Evolutionary conservation across 23 red algal genomes (phyloP), one percentile per base, ranked within the genome.

Genomic region (Pyropia haitanensis): DNA sequence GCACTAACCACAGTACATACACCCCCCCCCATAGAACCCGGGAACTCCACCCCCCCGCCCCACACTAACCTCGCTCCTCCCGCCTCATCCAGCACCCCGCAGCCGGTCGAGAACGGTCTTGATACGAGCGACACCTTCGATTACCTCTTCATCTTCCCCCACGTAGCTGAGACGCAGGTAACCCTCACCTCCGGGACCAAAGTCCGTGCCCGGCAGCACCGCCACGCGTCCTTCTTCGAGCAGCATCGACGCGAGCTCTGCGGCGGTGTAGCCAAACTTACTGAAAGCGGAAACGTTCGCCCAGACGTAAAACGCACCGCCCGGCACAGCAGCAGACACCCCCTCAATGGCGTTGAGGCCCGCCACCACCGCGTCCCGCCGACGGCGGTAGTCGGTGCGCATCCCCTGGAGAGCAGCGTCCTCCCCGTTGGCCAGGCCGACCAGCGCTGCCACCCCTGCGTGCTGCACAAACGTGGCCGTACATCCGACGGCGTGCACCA

Each of bases 121-220:
- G 28, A 96, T 89, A 5, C 92, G 77, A 18, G 21, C 15, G 56
- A 96, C 46, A 5, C 92, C 92, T 65, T 96, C 85, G 20, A 59
- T 51, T 52, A 90, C 22, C 8, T 55, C 63, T 5, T 56, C 70
- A 28, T 75, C 70, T 27, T 81, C 81, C 52, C 62, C 51, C 51
- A 86, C 92, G 58, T 89, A 96, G 56, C 84, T 89, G 15, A 96
- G 60, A 23, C 92, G 85, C 59, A 96, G 60, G 49, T 65, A 90
- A 27, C 92, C 92, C 75, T 96, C 92, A 19, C 92, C 92, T 15
- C 61, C 51, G 39, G 87, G 58, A 15, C 92, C 92, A 71, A 96
- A 96, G 78, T 96, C 92, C 7, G 92, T 89, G 21, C 92, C 92
- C 15, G 92, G 92, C 39, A 96, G 59, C 14, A 96, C 92, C 28